Percentiles rank a stretch among this genome's conserved stretches.
phyloP scores from a whole-genome alignment of 805 yeast genomes.

The Metschnikowia rubicola region DNA sequence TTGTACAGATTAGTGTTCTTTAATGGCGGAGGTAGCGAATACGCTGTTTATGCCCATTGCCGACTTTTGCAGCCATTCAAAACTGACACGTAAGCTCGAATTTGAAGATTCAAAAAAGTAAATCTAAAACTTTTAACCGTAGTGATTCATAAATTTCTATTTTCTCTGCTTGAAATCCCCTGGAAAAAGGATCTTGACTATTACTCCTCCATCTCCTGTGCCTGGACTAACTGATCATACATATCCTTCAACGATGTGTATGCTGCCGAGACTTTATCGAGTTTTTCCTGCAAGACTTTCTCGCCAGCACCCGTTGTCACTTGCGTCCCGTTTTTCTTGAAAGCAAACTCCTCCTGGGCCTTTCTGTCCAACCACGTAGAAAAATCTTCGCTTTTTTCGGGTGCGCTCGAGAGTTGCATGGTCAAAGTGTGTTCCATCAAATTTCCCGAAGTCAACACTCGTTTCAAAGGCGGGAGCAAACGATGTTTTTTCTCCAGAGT shows the following conservation, averaged over 20 bases:
- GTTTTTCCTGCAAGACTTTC: constrained; percentile 40
- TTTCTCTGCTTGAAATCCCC: not conserved
- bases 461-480: constrained; percentile 61
- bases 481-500: constrained; percentile 36
- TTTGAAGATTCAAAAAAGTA: no score
- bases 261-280: constrained; percentile 52
- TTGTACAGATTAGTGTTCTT: no score
- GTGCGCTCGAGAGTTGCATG: constrained; percentile 30
- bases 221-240: constrained; percentile 52
- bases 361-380: constrained; percentile 48
- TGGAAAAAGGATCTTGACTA: not conserved
- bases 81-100: no score
- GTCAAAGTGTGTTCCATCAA: constrained; percentile 43
- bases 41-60: no score
- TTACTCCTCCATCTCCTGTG: constrained; percentile 1
- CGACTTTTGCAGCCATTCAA: no score
- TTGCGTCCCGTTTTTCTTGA: constrained; percentile 24
- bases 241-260: constrained; percentile 55
- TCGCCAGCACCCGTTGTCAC: not conserved
- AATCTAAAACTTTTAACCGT: not conserved
- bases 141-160: not conserved
- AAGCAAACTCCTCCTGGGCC: constrained; percentile 49
- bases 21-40: no score
- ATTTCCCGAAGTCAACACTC: constrained; percentile 46
- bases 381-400: constrained; percentile 34